Conservation (phyloP, 495 filamentous ascomycete genomes). For the Penicillium cosmopolitanum region DNA sequence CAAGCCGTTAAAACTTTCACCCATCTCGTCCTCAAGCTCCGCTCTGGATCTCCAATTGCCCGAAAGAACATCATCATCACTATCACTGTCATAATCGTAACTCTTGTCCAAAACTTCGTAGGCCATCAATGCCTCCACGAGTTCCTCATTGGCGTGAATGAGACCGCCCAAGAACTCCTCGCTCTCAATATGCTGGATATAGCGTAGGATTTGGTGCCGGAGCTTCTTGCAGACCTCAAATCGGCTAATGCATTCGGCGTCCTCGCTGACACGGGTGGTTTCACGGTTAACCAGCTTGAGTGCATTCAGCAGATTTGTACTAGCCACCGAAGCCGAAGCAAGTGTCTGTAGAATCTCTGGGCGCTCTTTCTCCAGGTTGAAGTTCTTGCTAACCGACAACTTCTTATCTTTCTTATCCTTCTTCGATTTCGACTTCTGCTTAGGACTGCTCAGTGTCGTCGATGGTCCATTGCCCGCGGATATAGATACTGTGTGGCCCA, state of each 20-base stretch:
- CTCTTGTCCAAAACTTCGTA: slow-evolving; percentile 95
- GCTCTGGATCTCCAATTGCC: slow-evolving; percentile 39
- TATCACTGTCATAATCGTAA: slow-evolving; percentile 95
- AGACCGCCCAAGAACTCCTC: slow-evolving; percentile 80
- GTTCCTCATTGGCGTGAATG: slow-evolving; percentile 80
- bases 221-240: slow-evolving; percentile 88
- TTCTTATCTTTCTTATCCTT: slow-evolving; percentile 46
- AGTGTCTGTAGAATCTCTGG: slow-evolving; percentile 79
- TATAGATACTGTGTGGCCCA: slow-evolving; percentile 51
- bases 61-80: slow-evolving; percentile 60
- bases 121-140: slow-evolving; percentile 90
- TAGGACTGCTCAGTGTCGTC: slow-evolving; percentile 40
- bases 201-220: slow-evolving; percentile 81
- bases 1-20: slow-evolving; percentile 46
- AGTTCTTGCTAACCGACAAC: slow-evolving; percentile 48
- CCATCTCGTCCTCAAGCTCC: slow-evolving; percentile 33
- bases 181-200: slow-evolving; percentile 83
- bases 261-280: slow-evolving; percentile 82
- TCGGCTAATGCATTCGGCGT: slow-evolving; percentile 69
- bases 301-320: slow-evolving; percentile 88
- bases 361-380: slow-evolving; percentile 88
- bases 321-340: slow-evolving; percentile 82
- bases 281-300: slow-evolving; percentile 92
- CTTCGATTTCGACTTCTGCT: slow-evolving; percentile 41
- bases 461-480: slow-evolving; percentile 46